Conservation (phyloP, 768 basidiomycete genomes). For the Trametopsis cervina region DNA sequence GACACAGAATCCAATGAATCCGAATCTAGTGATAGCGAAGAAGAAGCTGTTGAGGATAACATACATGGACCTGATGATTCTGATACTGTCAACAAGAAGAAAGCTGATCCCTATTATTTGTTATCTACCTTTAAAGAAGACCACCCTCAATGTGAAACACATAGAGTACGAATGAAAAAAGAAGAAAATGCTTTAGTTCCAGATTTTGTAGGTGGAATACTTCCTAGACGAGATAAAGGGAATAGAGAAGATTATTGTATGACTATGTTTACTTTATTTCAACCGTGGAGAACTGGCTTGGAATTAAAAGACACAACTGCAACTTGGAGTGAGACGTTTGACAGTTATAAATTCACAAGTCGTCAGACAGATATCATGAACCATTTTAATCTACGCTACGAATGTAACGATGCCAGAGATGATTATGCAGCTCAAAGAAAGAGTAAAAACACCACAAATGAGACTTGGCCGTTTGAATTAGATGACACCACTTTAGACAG, state of each 20-base stretch:
- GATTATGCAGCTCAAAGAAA: constrained; percentile 22
- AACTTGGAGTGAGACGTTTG: constrained; percentile 1
- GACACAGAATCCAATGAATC: not conserved
- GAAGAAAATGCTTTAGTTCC: constrained; percentile 12
- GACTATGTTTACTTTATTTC: constrained; percentile 18
- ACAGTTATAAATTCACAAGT: constrained; percentile 6
- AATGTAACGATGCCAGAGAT: constrained; percentile 30
- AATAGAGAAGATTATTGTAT: constrained; percentile 12
- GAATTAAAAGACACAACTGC: not conserved
- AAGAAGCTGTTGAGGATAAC: not conserved
- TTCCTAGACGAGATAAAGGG: constrained; percentile 24
- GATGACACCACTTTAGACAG: no score
- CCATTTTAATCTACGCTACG: constrained; percentile 26
- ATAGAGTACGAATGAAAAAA: constrained; percentile 11
- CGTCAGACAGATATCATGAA: constrained; percentile 10
- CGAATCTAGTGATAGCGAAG: not conserved
- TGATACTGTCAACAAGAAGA: not conserved
- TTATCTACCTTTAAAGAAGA: not conserved
- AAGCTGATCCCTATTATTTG: not conserved
- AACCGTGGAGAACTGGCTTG: constrained; percentile 1
- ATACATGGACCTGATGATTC: not conserved
- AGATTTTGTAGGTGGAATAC: constrained; percentile 23
- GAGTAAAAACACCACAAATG: no score
- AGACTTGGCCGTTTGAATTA: no score
- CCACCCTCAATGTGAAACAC: constrained; percentile 19